Conservation (phyloP, 495 filamentous ascomycete species). For the Penicillium salamii region DNA sequence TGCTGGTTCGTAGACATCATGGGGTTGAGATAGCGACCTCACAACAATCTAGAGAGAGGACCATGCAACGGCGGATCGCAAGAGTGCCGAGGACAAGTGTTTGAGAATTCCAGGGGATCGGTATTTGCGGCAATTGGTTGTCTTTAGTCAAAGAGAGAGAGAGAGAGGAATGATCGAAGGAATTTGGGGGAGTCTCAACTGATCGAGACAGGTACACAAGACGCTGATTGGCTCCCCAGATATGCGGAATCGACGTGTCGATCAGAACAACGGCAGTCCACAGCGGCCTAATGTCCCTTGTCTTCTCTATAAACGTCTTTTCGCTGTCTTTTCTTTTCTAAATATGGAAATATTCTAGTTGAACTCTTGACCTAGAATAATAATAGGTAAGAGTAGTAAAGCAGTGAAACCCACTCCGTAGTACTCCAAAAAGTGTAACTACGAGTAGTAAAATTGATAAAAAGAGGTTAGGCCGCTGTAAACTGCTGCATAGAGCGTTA, state of each 20-base stretch:
- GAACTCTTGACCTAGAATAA: too few species aligned
- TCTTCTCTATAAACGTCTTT: too few species aligned
- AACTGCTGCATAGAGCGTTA: too few species aligned
- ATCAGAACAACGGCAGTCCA: conserved; percentile 19
- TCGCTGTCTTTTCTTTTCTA: too few species aligned
- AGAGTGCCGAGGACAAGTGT: conserved; percentile 7
- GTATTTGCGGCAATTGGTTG: neutral
- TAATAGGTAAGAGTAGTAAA: too few species aligned
- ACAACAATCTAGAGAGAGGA: conserved; percentile 20
- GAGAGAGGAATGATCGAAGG: conserved; percentile 17
- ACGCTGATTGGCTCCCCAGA: conserved; percentile 19
- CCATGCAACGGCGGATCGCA: conserved; percentile 17
- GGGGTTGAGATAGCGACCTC: conserved; percentile 9
- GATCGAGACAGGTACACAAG: conserved; percentile 21
- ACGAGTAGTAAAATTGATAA: too few species aligned
- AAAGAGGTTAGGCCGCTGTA: too few species aligned
- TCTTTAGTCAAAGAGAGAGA: neutral
- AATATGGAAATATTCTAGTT: too few species aligned
- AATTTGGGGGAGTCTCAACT: conserved; percentile 20
- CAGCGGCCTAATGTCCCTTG: too few species aligned
- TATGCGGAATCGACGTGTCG: conserved; percentile 18
- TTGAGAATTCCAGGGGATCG: conserved; percentile 10
- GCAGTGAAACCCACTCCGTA: too few species aligned
- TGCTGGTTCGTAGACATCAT: conserved; percentile 40
- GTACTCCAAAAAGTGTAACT: too few species aligned